Evolutionary conservation across 768 basidiomycete genomes (phyloP), one percentile per base, ranked within the genome.

Genomic region (Rhodotorula graminis): DNA sequence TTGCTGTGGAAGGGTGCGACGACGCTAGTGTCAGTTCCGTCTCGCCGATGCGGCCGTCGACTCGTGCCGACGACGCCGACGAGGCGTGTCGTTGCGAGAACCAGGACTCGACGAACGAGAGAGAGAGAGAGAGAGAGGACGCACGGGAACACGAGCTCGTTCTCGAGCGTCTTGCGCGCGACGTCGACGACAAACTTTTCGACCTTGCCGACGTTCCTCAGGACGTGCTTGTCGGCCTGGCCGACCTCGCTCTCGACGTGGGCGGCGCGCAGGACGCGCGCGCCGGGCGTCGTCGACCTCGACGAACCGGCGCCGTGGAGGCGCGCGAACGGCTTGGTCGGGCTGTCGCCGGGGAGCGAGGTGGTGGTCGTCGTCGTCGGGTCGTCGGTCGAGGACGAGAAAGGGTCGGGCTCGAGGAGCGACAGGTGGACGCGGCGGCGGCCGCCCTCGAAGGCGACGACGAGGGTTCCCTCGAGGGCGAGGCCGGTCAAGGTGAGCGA

Each of bases 201-300:
- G 27, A 98, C 90, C 69, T 94, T 87, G 11, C 91, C 92, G 42
- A 97, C 94, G 76, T 97, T 97, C 81, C 93, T 91, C 73, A 96
- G 80, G 19, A 96, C 91, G 83, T 97, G 94, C 74, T 93, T 94
- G 80, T 97, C 93, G 62, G 89, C 84, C 83, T 97, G 91, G 4
- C 95, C 95, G 67, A 97, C 94, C 83, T 96, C 94, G 78, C 90
- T 92, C 82, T 97, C 94, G 81, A 97, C 93, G 76, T 88, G 86
- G 56, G 96, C 91, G 21, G 27, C 15, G 27, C 92, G 92, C 31
- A 99, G 83, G 23, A 99, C 82, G 42, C 93, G 85, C 76, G 60
- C 44, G 8, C 27, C 60, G 44, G n/a, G 19, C 40, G 58, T n/a
- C 25, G 46, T 40, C 64, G 40, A 18, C 15, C 47, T 46, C 14